Conservation (phyloP, 2,329 filamentous ascomycete species). For the Penicillium sp. region DNA sequence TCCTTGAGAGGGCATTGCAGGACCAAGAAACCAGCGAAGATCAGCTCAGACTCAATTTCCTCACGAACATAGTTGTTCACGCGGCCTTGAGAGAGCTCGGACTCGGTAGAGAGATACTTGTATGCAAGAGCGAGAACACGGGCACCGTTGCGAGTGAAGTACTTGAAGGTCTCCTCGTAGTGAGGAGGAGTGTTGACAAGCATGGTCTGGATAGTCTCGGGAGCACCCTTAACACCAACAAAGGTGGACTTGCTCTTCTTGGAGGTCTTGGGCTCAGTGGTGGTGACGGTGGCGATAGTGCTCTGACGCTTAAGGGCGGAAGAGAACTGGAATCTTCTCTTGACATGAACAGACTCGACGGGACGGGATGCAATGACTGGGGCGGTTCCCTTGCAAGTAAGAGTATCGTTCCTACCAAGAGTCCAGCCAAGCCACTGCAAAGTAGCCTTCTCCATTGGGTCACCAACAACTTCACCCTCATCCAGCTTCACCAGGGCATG, state of each 20-base stretch:
- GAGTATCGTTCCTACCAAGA: slow-evolving; percentile 83
- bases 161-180: slow-evolving; percentile 98
- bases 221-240: slow-evolving; percentile 93
- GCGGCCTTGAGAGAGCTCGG: slow-evolving; percentile 77
- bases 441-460: slow-evolving; percentile 99
- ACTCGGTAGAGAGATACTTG: slow-evolving; percentile 82
- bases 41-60: slow-evolving; percentile 79
- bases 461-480: slow-evolving; percentile 94
- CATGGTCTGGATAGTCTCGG: slow-evolving; percentile 96
- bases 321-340: slow-evolving; percentile 97
- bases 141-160: slow-evolving; percentile 94
- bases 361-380: slow-evolving; percentile 49
- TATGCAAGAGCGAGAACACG: slow-evolving; percentile 92
- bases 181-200: slow-evolving; percentile 77
- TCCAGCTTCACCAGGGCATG: slow-evolving; percentile 96
- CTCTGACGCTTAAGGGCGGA: slow-evolving; percentile 95
- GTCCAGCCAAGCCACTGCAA: slow-evolving; percentile 87
- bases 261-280: slow-evolving; percentile 70
- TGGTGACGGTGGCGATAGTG: slow-evolving; percentile 81
- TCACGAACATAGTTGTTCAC: slow-evolving; percentile 96
- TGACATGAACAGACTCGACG: slow-evolving; percentile 83
- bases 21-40: slow-evolving; percentile 93
- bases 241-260: slow-evolving; percentile 84
- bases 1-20: slow-evolving; percentile 95
- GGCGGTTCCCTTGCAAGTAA: slow-evolving; percentile 65